A percentile compares a stretch with the other conserved stretches of the same genome.
phyloP scores from a whole-genome alignment of 2,329 filamentous ascomycete genomes.

The Waltergamsia citrina region DNA sequence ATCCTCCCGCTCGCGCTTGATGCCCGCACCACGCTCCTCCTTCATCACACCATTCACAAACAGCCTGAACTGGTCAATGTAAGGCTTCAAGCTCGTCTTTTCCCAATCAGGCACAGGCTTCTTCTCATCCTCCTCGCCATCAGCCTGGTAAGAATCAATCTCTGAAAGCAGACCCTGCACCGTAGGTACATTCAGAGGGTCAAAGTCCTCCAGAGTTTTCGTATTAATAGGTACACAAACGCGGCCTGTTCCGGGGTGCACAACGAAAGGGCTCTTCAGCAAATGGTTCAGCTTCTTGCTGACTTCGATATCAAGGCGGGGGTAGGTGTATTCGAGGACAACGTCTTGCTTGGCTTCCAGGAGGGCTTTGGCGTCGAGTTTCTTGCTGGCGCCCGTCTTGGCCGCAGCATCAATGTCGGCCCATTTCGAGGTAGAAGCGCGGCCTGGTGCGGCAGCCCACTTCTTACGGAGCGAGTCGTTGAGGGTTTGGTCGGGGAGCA shows the following conservation, averaged over 20 bases:
- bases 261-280: slow-evolving; percentile 92
- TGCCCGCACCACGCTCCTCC: slow-evolving; percentile 52
- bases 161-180: slow-evolving; percentile 73
- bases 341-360: slow-evolving; percentile 92
- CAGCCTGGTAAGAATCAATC: slow-evolving; percentile 70
- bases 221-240: slow-evolving; percentile 94
- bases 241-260: slow-evolving; percentile 87
- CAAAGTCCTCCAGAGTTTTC: slow-evolving; percentile 64
- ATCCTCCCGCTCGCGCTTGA: slow-evolving; percentile 48
- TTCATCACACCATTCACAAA: slow-evolving; percentile 75
- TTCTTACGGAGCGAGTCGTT: slow-evolving; percentile 76
- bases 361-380: slow-evolving; percentile 63
- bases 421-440: slow-evolving; percentile 78
- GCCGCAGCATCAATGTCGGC: slow-evolving; percentile 84
- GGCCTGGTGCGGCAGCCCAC: slow-evolving; percentile 76
- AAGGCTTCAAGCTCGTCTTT: slow-evolving; percentile 90
- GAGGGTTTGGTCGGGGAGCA: slow-evolving; percentile 73
- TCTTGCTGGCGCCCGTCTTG: slow-evolving; percentile 62
- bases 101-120: slow-evolving; percentile 72
- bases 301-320: slow-evolving; percentile 91
- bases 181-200: slow-evolving; percentile 82
- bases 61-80: slow-evolving; percentile 77
- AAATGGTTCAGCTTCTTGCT: slow-evolving; percentile 97
- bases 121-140: slow-evolving; percentile 26
- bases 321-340: slow-evolving; percentile 95